Conservation (phyloP, 108 stramenopile species). For the Conticribra guillardii region DNA sequence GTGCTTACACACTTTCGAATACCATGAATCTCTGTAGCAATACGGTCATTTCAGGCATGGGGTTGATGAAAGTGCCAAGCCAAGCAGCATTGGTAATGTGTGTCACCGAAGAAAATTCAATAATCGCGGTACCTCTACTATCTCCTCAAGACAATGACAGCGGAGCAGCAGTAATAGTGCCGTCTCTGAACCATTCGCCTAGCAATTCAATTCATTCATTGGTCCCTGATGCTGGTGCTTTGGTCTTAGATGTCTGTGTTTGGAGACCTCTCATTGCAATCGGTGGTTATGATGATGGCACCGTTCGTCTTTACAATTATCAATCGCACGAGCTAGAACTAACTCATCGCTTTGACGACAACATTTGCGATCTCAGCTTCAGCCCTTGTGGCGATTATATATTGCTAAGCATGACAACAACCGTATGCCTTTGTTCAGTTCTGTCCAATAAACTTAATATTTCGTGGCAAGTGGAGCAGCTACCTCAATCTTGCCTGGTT, state of each 20-base stretch:
- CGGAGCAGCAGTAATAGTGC: background rate
- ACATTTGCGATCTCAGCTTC: background rate
- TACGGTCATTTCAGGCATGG: background rate
- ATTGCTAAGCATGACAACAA: slow-evolving; percentile 1
- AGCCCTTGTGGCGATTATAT: slow-evolving; percentile 8
- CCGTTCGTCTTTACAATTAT: background rate
- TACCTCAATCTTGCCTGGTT: background rate
- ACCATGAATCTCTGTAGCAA: background rate
- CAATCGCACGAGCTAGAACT: background rate
- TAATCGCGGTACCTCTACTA: background rate
- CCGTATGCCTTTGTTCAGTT: slow-evolving; percentile 7
- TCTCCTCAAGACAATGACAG: background rate
- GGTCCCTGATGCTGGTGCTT: background rate
- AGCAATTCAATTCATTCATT: background rate
- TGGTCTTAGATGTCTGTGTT: background rate
- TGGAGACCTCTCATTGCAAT: slow-evolving; percentile 9
- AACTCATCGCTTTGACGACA: slow-evolving; percentile 2
- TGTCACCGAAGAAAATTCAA: background rate
- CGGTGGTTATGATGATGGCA: slow-evolving; percentile 18
- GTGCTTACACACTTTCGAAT: background rate
- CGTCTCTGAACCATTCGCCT: background rate
- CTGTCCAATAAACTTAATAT: background rate
- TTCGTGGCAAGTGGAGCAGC: slow-evolving; percentile 1
- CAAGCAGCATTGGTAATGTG: background rate
- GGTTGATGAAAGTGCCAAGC: background rate